Percentiles rank a stretch among this genome's conserved stretches.
phyloP scores from a whole-genome alignment of 164 flowering plant genomes.

The Hamamelis virginiana region DNA sequence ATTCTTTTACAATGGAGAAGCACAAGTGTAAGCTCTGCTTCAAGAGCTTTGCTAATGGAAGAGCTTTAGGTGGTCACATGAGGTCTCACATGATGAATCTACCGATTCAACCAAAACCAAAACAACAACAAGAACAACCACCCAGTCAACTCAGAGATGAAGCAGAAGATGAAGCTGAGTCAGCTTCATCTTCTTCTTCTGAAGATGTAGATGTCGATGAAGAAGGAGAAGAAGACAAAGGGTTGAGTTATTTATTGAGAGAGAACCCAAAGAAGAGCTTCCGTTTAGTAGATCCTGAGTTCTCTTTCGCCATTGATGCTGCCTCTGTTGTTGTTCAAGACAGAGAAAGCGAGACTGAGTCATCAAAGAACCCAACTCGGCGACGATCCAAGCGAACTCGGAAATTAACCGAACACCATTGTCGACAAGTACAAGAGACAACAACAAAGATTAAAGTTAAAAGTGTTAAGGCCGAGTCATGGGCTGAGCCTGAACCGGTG shows the following conservation, averaged over 20 bases:
- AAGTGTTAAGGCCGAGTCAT: slow-evolving; percentile 19
- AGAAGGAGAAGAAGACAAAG: slow-evolving; percentile 17
- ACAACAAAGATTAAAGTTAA: slow-evolving; percentile 20
- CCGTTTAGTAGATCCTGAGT: slow-evolving; percentile 51
- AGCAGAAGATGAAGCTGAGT: slow-evolving; percentile 2
- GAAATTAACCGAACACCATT: slow-evolving; percentile 16
- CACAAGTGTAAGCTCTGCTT: slow-evolving; percentile 54
- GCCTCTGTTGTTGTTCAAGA: slow-evolving; percentile 52
- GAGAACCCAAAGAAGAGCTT: slow-evolving; percentile 39
- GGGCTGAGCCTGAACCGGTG: slow-evolving; percentile 48
- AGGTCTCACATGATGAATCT: slow-evolving; percentile 55
- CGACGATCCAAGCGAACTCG: slow-evolving; percentile 56
- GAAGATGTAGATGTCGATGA: not conserved
- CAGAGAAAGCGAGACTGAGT: slow-evolving; percentile 81
- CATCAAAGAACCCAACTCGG: slow-evolving; percentile 53
- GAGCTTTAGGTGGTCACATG: slow-evolving; percentile 76
- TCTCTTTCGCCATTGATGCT: slow-evolving; percentile 44
- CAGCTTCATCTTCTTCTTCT: slow-evolving; percentile 23
- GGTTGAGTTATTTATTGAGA: slow-evolving; percentile 24
- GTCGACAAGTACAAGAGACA: slow-evolving; percentile 5
- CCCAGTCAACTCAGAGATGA: slow-evolving; percentile 12
- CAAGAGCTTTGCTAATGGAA: slow-evolving; percentile 52
- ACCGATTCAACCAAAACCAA: slow-evolving; percentile 27
- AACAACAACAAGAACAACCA: slow-evolving; percentile 8
- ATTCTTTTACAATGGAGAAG: slow-evolving; percentile 41